These are phyloP conservation scores for Xylaria venustula DNA, from an alignment of 495 filamentous ascomycete species.

Conservation along the genomic window DNA sequence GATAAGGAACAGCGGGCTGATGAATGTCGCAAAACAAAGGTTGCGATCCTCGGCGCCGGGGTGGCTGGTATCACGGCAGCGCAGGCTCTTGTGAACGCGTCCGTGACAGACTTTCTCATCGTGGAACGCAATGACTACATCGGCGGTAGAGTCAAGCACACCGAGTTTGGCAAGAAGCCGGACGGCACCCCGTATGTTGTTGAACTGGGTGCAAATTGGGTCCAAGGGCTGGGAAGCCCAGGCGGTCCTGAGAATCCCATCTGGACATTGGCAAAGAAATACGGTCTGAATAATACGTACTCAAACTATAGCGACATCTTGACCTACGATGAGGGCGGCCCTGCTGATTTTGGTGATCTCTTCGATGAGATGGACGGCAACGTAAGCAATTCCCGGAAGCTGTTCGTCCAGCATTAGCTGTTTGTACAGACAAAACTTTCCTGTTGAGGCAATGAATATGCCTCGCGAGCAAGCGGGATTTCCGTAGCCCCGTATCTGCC, in stretches of 20 bases:
- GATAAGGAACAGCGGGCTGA: neutral
- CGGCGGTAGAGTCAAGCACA: slow-evolving; percentile 58
- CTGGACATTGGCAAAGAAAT: slow-evolving; percentile 67
- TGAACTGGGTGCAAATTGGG: slow-evolving; percentile 73
- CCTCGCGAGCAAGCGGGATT: too few relatives aligned
- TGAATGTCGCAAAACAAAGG: slow-evolving; percentile 37
- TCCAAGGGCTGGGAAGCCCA: slow-evolving; percentile 63
- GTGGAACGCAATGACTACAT: slow-evolving; percentile 65
- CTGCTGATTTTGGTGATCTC: slow-evolving; percentile 48
- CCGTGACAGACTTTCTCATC: slow-evolving; percentile 66
- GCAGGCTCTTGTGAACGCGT: slow-evolving; percentile 63
- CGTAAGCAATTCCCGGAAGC: slow-evolving; percentile 29
- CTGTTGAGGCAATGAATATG: too few relatives aligned
- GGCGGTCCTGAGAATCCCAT: slow-evolving; percentile 66
- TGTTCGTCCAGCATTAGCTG: too few relatives aligned
- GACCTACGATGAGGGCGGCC: slow-evolving; percentile 59
- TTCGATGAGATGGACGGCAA: slow-evolving; percentile 53
- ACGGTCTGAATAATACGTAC: slow-evolving; percentile 58
- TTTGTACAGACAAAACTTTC: too few relatives aligned
- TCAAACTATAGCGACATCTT: slow-evolving; percentile 61
- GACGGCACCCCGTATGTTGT: slow-evolving; percentile 57
- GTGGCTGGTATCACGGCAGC: slow-evolving; percentile 72
- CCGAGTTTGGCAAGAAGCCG: slow-evolving; percentile 55
- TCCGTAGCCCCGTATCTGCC: too few relatives aligned
- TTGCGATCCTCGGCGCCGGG: slow-evolving; percentile 55